These are phyloP conservation scores for Cordyceps militaris DNA, from an alignment of 2,329 filamentous ascomycete genomes.

Conservation along the genomic window DNA sequence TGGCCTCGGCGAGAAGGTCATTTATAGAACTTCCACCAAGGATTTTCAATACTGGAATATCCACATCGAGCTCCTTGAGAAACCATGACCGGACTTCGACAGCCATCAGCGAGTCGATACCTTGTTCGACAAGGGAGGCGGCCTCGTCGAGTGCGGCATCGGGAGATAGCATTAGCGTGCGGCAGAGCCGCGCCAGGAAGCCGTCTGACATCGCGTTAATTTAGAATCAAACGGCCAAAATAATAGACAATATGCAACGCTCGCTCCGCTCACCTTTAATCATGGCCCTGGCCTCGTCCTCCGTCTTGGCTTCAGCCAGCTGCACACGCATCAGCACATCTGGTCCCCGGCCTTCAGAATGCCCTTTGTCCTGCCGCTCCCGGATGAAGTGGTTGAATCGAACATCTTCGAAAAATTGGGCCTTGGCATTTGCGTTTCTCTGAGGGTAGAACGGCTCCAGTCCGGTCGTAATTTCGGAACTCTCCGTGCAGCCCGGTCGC, in stretches of 20 bases:
- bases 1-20: not conserved
- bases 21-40: slow-evolving; percentile 16
- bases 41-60: slow-evolving; percentile 36
- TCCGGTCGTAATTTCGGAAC: not conserved
- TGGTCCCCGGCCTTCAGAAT: too few relatives aligned
- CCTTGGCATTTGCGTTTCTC: not conserved
- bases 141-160: not conserved
- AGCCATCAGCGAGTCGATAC: slow-evolving; percentile 20
- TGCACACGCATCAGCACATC: not conserved
- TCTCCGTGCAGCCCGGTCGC: not conserved
- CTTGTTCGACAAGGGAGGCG: not conserved
- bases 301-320: not conserved
- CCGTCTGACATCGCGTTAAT: too few relatives aligned
- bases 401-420: not conserved
- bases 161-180: not conserved
- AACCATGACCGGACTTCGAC: slow-evolving; percentile 39
- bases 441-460: not conserved
- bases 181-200: not conserved
- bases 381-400: not conserved
- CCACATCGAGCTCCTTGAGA: slow-evolving; percentile 31
- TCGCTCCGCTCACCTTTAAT: too few relatives aligned
- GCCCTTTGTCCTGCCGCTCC: not conserved
- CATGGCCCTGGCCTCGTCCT: too few relatives aligned
- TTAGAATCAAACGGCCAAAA: too few relatives aligned
- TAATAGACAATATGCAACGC: too few relatives aligned